Base-by-base conservation (phyloP, 371 early-diverging fungal species). In the Choanephora cucurbitarum region DNA sequence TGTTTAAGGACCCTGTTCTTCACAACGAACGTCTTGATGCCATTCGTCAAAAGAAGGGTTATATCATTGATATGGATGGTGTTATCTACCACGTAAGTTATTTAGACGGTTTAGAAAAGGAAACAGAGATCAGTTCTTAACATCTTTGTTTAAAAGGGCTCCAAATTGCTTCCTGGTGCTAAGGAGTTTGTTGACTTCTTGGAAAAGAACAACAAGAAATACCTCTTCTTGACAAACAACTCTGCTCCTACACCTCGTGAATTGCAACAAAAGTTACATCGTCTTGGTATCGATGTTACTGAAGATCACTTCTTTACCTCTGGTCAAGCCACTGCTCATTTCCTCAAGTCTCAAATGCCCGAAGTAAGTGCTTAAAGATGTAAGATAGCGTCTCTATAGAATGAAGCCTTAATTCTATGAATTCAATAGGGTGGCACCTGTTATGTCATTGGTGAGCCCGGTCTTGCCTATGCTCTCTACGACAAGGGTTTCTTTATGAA, bases 11-110 rank as follows among this genome's bases (percentile, higher is more conserved):
- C 54, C 73, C 75, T 32, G 70, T 60, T 14, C 62, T 67, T 39
- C 80, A 80, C 53, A 75, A 34, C 15, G 71, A 76, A 49, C 76
- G 83, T 45, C 64, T 86, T 23, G 78, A 77, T 41, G 59, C 60
- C 34, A 81, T 86, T 59, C 83, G 83, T 49, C 58, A 64, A 60
- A 86, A 83, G 71, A 77, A 84, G 70, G 84, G 79, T 21, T 86
- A 75, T 61, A 82, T 84, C 46, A 79, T 80, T 64, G 84, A 86
- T 73, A 86, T 86, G 84, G 84, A 86, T 66, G 87, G 86, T 62
- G 87, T 86, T 40, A 81, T 86, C 52, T 86, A 86, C 54, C 84
- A 84, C 42, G 86, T 75, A 73, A 69, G 69, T 73, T 39, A 7
- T 40, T 23, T 51, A 0, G 19, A 42, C 13, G 19, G 33, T 34